phyloP scores from a whole-genome alignment of 73 alveolate genomes.

The Paramecium sonneborni region DNA sequence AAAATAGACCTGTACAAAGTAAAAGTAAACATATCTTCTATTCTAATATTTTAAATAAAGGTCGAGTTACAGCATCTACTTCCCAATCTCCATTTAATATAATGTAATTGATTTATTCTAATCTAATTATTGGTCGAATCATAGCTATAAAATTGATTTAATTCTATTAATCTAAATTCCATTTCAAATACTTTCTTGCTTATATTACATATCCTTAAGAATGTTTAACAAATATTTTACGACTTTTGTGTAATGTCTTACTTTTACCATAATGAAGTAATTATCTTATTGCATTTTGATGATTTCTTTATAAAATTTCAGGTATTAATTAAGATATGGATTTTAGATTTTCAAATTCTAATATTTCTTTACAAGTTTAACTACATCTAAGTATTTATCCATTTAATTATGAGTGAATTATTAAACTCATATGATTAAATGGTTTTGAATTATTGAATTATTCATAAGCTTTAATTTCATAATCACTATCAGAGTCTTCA shows the following conservation, averaged over 20 bases:
- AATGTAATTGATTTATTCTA: not conserved
- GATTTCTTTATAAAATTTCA: not conserved
- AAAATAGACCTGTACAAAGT: not conserved
- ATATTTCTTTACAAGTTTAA: not conserved
- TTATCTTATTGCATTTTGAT: not conserved
- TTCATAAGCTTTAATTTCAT: not conserved
- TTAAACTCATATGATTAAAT: not conserved
- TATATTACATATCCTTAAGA: not conserved
- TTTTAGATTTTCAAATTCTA: not conserved
- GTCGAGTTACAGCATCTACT: not conserved
- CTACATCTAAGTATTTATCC: not conserved
- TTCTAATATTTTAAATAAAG: not conserved
- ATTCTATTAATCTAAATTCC: not conserved
- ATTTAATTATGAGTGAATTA: not conserved
- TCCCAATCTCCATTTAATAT: conserved; percentile 1
- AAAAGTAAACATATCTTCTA: not conserved
- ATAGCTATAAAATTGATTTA: conserved; percentile 6
- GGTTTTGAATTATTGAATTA: not conserved
- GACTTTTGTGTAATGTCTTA: not conserved
- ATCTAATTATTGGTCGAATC: not conserved
- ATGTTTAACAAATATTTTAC: not conserved
- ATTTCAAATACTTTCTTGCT: not conserved
- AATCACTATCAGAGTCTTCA: conserved; percentile 38
- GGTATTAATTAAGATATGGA: not conserved
- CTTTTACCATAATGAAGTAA: not conserved